A percentile compares a stretch with the other conserved stretches of the same genome.
phyloP scores from a whole-genome alignment of 495 filamentous ascomycete species.

The Durotheca rogersii region DNA sequence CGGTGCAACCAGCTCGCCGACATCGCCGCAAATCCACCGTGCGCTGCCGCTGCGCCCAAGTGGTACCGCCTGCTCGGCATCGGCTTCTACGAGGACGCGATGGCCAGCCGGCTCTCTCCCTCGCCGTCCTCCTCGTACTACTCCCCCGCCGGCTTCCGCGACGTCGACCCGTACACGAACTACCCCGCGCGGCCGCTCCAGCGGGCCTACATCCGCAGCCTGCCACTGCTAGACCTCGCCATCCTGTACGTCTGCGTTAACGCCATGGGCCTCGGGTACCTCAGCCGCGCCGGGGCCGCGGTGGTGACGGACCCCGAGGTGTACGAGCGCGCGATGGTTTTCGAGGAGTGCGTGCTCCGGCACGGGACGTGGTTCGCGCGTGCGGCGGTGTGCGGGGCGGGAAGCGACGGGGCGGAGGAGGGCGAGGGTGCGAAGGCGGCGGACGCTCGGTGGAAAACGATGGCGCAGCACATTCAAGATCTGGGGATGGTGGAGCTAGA shows the following conservation, averaged over 20 bases:
- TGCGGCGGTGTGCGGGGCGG: neutral
- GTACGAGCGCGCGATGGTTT: constrained; percentile 1
- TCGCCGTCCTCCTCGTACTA: too few relatives aligned
- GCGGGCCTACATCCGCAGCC: constrained; percentile 16
- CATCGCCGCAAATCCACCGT: constrained; percentile 12
- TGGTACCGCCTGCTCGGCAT: constrained; percentile 2
- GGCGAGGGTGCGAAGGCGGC: too few relatives aligned
- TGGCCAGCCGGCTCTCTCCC: too few relatives aligned
- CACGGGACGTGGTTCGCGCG: constrained; percentile 32
- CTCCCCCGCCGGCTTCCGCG: neutral
- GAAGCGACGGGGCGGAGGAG: too few relatives aligned
- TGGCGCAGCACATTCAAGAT: neutral
- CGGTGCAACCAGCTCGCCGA: constrained; percentile 27
- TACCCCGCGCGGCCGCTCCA: constrained; percentile 21
- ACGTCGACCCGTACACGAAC: constrained; percentile 27
- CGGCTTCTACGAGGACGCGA: neutral
- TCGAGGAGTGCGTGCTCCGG: constrained; percentile 25
- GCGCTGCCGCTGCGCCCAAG: neutral
- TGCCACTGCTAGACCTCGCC: constrained; percentile 23
- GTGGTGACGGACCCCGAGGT: neutral
- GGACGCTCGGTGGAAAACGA: too few relatives aligned
- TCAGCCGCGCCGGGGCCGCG: neutral
- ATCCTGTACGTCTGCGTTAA: constrained; percentile 22
- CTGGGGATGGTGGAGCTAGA: constrained; percentile 4
- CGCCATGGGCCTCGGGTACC: neutral